A percentile compares a stretch with the other conserved stretches of the same genome.
These are phyloP conservation scores for Polytrichum commune DNA, from an alignment of 225 moss, liverwort and hornwort genomes.

Conservation along the genomic window DNA sequence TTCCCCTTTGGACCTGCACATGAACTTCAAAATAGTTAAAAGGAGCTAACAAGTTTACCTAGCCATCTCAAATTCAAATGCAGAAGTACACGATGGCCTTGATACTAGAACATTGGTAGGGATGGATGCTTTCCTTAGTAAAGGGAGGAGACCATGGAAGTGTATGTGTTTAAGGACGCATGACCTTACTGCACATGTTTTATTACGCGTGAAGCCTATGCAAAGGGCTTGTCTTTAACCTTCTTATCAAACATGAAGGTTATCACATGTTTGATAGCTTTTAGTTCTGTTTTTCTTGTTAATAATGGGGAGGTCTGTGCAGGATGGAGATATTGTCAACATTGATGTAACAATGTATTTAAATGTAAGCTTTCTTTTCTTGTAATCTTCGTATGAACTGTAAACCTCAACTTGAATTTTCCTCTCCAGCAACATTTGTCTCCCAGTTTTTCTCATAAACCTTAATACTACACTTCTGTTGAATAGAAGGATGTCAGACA, in stretches of 20 bases:
- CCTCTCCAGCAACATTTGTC: too few species aligned
- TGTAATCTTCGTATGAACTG: not conserved
- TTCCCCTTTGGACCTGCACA: conserved; percentile 7
- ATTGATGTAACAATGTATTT: conserved; percentile 89
- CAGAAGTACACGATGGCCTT: conserved; percentile 2
- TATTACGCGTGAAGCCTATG: too few species aligned
- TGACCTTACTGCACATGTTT: too few species aligned
- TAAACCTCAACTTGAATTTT: too few species aligned
- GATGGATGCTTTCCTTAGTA: not conserved
- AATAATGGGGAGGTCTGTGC: conserved; percentile 17
- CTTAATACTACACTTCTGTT: not conserved
- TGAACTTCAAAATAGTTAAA: not conserved
- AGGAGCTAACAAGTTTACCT: not conserved
- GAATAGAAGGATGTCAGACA: too few species aligned
- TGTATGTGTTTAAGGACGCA: too few species aligned
- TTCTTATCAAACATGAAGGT: too few species aligned
- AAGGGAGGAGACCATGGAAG: too few species aligned
- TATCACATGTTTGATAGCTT: too few species aligned
- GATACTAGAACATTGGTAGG: conserved; percentile 1
- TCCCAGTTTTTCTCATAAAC: too few species aligned
- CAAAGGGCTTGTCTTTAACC: too few species aligned
- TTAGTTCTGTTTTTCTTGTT: not conserved
- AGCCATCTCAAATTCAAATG: not conserved
- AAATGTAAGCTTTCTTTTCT: conserved; percentile 56
- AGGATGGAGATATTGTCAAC: conserved; percentile 98